phyloP scores from a whole-genome alignment of 139 green algal genomes.

The Dunaliella sp. region DNA sequence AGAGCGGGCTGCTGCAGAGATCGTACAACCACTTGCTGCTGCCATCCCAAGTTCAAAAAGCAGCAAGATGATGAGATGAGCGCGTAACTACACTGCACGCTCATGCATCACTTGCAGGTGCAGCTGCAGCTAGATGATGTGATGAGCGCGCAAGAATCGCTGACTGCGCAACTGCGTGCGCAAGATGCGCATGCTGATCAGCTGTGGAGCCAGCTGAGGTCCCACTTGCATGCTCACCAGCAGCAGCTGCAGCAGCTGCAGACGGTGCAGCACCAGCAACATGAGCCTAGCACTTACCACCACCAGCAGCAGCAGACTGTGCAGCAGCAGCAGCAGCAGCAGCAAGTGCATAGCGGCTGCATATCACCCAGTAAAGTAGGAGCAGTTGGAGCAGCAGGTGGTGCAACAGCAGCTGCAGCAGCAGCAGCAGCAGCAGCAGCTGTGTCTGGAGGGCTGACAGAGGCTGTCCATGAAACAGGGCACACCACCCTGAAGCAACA shows the following conservation, averaged over 20 bases:
- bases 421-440: slow-evolving; percentile 4
- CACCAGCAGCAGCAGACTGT: background rate
- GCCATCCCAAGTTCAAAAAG: too few relatives aligned
- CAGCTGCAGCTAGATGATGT: background rate
- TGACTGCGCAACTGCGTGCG: background rate
- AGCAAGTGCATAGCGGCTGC: background rate
- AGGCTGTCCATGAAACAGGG: too few relatives aligned
- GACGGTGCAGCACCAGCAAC: too few relatives aligned
- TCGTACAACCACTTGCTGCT: too few relatives aligned
- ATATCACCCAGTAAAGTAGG: background rate
- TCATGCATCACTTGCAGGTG: background rate
- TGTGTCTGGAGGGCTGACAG: too few relatives aligned
- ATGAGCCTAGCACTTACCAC: too few relatives aligned
- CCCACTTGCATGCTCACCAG: background rate
- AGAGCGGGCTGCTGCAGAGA: too few relatives aligned
- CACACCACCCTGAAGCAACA: too few relatives aligned
- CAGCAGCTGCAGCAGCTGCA: slow-evolving; percentile 1
- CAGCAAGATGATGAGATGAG: background rate
- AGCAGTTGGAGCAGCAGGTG: background rate
- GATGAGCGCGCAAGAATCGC: background rate
- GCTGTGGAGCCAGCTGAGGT: background rate
- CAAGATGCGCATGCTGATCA: background rate
- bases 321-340: slow-evolving; percentile 6
- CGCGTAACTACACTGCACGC: background rate
- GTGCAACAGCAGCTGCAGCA: slow-evolving; percentile 1